Conservation (phyloP, 2,329 filamentous ascomycete species). For the Tolypocladium inflatum region DNA sequence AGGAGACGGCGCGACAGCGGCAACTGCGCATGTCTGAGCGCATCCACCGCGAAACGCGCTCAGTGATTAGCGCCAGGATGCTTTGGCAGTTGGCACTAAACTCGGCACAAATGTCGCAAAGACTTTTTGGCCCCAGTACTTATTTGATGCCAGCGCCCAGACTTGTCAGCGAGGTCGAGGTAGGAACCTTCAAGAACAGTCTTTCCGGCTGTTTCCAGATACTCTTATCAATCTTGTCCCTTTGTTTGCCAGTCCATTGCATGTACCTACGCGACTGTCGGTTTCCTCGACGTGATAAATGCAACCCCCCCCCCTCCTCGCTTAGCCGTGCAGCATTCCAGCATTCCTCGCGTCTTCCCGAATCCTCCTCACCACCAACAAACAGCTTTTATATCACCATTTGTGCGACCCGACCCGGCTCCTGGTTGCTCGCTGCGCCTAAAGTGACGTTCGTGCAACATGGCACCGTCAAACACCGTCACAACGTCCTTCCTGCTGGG, state of each 20-base stretch:
- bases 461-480: constrained; percentile 20
- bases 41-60: neutral
- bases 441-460: constrained; percentile 7
- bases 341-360: neutral
- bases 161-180: neutral
- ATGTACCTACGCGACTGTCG: neutral
- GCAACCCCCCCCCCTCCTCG: neutral
- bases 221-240: neutral
- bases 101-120: neutral
- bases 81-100: neutral
- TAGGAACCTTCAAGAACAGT: constrained; percentile 4
- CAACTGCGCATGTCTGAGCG: neutral
- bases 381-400: neutral
- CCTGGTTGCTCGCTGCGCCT: neutral
- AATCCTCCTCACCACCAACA: neutral
- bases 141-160: neutral
- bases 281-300: neutral
- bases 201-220: neutral
- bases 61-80: neutral
- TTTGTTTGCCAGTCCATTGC: neutral
- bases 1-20: neutral
- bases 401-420: neutral
- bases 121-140: neutral
- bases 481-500: constrained; percentile 57
- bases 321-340: neutral